Conservation (phyloP, 768 basidiomycete genomes). For the Tylopilus vinaceipallidus region DNA sequence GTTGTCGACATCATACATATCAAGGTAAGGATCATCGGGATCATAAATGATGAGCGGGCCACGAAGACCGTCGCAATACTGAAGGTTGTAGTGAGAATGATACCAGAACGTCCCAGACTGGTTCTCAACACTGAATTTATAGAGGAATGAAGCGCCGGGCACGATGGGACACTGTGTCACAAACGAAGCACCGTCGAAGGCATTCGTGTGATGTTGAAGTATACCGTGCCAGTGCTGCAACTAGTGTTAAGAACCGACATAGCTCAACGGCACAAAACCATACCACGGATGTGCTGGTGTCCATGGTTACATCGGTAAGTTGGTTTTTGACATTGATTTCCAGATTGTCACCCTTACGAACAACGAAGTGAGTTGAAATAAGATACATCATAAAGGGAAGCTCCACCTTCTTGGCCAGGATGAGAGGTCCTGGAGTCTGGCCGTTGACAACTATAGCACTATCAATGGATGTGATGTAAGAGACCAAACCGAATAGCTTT, state of each 20-base stretch:
- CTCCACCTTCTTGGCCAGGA: slow-evolving; percentile 39
- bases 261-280: slow-evolving; percentile 1
- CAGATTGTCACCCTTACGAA: slow-evolving; percentile 37
- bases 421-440: slow-evolving; percentile 38
- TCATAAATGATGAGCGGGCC: slow-evolving; percentile 50
- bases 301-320: slow-evolving; percentile 38
- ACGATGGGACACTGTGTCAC: slow-evolving; percentile 48
- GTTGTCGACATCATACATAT: slow-evolving; percentile 39
- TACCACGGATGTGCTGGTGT: slow-evolving; percentile 42
- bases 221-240: slow-evolving; percentile 48
- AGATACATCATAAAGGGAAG: background rate
- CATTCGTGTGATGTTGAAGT: slow-evolving; percentile 39
- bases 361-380: background rate
- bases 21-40: slow-evolving; percentile 30
- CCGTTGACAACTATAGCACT: slow-evolving; percentile 43
- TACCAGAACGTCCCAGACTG: slow-evolving; percentile 47
- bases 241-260: background rate
- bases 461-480: slow-evolving; percentile 8
- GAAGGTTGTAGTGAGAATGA: slow-evolving; percentile 44
- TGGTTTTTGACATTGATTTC: slow-evolving; percentile 41
- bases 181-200: slow-evolving; percentile 46
- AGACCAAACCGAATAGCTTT: background rate
- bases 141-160: slow-evolving; percentile 38
- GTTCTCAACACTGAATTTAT: slow-evolving; percentile 31
- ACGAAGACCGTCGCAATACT: slow-evolving; percentile 57